A percentile compares a stretch with the other conserved stretches of the same genome.
phyloP scores from a whole-genome alignment of 2,329 filamentous ascomycete genomes.

The Sporothrix mexicana region DNA sequence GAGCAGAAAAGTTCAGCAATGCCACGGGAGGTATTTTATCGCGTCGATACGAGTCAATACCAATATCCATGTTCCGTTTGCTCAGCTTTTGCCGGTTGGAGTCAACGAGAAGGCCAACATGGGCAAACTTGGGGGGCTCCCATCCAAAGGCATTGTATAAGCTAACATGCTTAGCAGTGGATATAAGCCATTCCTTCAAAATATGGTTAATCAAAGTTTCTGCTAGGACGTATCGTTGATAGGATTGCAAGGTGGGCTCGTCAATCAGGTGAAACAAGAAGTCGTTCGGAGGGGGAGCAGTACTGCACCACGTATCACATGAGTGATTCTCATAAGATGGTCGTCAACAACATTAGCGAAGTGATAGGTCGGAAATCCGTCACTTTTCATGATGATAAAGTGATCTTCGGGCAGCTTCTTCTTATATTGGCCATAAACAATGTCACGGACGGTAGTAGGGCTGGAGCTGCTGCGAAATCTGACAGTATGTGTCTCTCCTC shows the following conservation, averaged over 20 bases:
- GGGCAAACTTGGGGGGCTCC: slow-evolving; percentile 75
- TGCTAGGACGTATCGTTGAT: no score
- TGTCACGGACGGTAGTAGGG: slow-evolving; percentile 72
- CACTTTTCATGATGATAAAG: slow-evolving; percentile 87
- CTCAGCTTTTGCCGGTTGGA: slow-evolving; percentile 76
- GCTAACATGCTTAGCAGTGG: slow-evolving; percentile 75
- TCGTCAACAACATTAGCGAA: slow-evolving; percentile 97
- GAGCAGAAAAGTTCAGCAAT: slow-evolving; percentile 78
- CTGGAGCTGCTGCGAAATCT: slow-evolving; percentile 71
- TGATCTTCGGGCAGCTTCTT: slow-evolving; percentile 70
- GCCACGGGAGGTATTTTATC: slow-evolving; percentile 56
- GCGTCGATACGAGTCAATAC: slow-evolving; percentile 57
- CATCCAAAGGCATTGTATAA: slow-evolving; percentile 81
- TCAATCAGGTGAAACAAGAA: neutral
- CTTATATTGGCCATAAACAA: slow-evolving; percentile 76
- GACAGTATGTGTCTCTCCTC: slow-evolving; percentile 75
- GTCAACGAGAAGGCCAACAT: slow-evolving; percentile 77
- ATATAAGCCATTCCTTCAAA: slow-evolving; percentile 87
- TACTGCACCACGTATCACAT: slow-evolving; percentile 87
- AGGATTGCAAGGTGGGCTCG: neutral
- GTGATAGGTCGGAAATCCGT: slow-evolving; percentile 94
- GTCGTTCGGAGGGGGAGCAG: slow-evolving; percentile 43
- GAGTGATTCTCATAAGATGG: slow-evolving; percentile 92
- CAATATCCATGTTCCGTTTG: slow-evolving; percentile 73
- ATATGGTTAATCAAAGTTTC: neutral